Conservation (phyloP, 2,329 filamentous ascomycete genomes). For the Pleoardoris graminearum region DNA sequence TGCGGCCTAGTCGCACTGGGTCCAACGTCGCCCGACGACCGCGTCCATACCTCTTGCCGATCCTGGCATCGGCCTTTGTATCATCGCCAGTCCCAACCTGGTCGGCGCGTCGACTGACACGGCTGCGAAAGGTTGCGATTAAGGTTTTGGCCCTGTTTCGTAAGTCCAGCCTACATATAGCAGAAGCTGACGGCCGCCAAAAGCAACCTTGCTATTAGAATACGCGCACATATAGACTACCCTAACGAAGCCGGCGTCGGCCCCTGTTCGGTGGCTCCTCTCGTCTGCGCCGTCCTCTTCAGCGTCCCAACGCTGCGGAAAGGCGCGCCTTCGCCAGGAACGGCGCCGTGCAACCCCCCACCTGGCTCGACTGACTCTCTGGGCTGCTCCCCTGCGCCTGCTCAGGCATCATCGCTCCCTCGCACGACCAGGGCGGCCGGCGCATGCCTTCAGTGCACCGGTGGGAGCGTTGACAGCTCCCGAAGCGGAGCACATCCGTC, state of each 20-base stretch:
- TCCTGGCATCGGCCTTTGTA: conserved; percentile 14
- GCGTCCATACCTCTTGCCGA: conserved; percentile 17
- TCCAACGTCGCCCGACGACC: conserved; percentile 14
- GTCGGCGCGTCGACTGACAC: conserved; percentile 31
- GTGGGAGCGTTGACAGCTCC: conserved; percentile 44
- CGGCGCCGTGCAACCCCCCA: conserved; percentile 33
- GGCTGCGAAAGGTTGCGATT: conserved; percentile 36
- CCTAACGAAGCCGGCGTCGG: conserved; percentile 16
- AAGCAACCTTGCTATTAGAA: conserved; percentile 33
- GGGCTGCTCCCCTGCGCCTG: conserved; percentile 25
- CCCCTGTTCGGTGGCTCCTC: conserved; percentile 26
- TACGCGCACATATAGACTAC: conserved; percentile 29
- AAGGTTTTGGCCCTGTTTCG: conserved; percentile 47
- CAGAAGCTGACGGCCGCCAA: conserved; percentile 30
- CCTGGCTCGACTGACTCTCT: conserved; percentile 38
- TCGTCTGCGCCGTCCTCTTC: conserved; percentile 14
- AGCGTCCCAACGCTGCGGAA: conserved; percentile 32
- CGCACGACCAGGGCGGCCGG: conserved; percentile 29
- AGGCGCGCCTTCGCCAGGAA: conserved; percentile 31
- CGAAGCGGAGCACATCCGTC: conserved; percentile 45
- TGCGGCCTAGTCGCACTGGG: conserved; percentile 34
- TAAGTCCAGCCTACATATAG: conserved; percentile 39
- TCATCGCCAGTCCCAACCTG: conserved; percentile 10
- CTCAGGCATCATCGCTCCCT: conserved; percentile 36
- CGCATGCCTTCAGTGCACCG: conserved; percentile 34